Base-by-base conservation (phyloP, 352 stramenopile species). In the Phytophthora nicotianae region DNA sequence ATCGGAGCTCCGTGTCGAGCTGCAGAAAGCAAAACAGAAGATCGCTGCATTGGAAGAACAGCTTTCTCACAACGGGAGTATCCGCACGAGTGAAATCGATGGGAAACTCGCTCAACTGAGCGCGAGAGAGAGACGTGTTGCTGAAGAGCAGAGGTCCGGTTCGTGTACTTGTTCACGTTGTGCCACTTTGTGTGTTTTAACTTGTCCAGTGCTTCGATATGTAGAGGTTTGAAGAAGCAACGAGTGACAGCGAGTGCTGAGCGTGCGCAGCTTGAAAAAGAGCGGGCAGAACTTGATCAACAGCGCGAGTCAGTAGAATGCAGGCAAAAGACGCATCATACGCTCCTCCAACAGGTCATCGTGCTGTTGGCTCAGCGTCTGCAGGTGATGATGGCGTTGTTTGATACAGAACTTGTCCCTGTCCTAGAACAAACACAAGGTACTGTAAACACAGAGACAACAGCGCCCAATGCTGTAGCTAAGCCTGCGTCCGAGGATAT, bases 21-120 rank as follows among this genome's bases (percentile, higher is more conserved):
- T 90, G n/a, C 70, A 84, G 48, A 79, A 74, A 16, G 81, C 81
- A 7, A 76, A 77, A 48, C 68, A 81, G 24, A 86, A 81, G 50
- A 83, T 87, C 21, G 50, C 56, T 0, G 20, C 50, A 5, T 56
- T 90, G 1, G 79, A 90, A 61, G 70, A 76, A 2, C 75, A 82
- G 38, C 38, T 85, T 58, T 64, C 48, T 23, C 67, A 64, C 21
- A 49, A 40, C 1, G 60, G 78, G 17, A 64, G 17, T 19, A 54
- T 58, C 10, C 60, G 70, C 32, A 45, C 41, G 37, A 86, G 69
- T 38, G 73, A 89, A 53, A 26, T 68, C 9, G 75, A 86, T n/a
- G 41, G 27, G 9, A 87, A 78, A 29, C 33, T 68, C 5, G 55
- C 65, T 2, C 50, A 74, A 40, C 48, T 84, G 3, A 68, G 53